Percentiles rank a stretch among this genome's conserved stretches.
These are phyloP conservation scores for Vanrija humicola DNA, from an alignment of 1,284 basidiomycete species.

Conservation along the genomic window DNA sequence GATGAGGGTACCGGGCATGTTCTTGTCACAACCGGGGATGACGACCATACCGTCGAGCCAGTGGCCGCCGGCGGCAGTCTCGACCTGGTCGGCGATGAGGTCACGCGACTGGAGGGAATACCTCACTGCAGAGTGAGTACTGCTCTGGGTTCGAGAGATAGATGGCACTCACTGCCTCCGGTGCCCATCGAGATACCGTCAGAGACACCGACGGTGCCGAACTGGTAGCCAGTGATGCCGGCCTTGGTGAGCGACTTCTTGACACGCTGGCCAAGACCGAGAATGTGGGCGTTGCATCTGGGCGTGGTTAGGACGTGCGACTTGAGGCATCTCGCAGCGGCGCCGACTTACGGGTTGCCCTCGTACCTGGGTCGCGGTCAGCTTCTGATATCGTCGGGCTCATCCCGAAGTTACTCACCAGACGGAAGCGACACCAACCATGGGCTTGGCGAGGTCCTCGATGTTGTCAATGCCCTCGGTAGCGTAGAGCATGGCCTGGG, in stretches of 20 bases:
- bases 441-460: constrained; percentile 82
- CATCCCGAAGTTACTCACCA: constrained; percentile 60
- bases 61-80: constrained; percentile 93
- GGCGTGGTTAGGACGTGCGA: neutral
- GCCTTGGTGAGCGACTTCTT: constrained; percentile 72
- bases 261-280: constrained; percentile 80
- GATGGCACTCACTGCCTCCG: constrained; percentile 55
- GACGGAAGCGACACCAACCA: constrained; percentile 91
- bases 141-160: neutral
- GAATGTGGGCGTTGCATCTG: constrained; percentile 87
- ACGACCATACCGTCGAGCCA: constrained; percentile 98
- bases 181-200: constrained; percentile 99
- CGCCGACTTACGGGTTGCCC: constrained; percentile 65
- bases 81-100: constrained; percentile 93
- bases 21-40: constrained; percentile 94
- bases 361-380: constrained; percentile 64
- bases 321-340: neutral
- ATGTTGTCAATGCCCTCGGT: constrained; percentile 79
- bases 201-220: constrained; percentile 93
- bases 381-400: neutral
- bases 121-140: constrained; percentile 56
- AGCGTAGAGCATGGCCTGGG: constrained; percentile 90
- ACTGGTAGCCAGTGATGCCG: constrained; percentile 89
- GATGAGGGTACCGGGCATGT: constrained; percentile 95
- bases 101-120: constrained; percentile 95